phyloP scores from a whole-genome alignment of 1,284 basidiomycete species.

The Irpex lacteus region DNA sequence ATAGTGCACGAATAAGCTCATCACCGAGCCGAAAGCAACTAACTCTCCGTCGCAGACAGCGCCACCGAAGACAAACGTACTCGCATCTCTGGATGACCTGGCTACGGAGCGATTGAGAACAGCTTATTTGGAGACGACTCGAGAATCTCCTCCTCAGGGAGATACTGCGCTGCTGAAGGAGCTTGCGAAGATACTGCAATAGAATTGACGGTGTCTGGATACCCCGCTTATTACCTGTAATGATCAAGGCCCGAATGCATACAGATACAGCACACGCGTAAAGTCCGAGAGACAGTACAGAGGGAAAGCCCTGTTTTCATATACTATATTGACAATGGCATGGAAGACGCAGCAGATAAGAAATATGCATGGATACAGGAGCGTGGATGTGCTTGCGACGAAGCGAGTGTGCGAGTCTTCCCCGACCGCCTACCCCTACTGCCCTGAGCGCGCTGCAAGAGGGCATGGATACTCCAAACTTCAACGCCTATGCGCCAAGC shows the following conservation, averaged over 20 bases:
- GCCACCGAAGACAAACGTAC: conserved; percentile 47
- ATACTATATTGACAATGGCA: not conserved
- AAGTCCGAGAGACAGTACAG: not conserved
- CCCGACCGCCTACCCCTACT: conserved; percentile 14
- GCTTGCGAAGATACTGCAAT: conserved; percentile 23
- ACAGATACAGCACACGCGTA: not conserved
- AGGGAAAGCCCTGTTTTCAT: not conserved
- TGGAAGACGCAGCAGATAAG: conserved; percentile 12
- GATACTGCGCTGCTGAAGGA: conserved; percentile 24
- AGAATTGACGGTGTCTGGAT: not conserved
- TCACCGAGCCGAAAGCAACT: conserved; percentile 33
- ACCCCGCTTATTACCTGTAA: not conserved
- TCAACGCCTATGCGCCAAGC: conserved; percentile 12
- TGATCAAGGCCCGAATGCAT: not conserved
- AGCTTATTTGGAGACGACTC: conserved; percentile 40
- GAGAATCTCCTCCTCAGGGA: conserved; percentile 25
- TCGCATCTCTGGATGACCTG: conserved; percentile 57
- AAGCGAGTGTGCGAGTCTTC: conserved; percentile 9
- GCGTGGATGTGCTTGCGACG: conserved; percentile 14
- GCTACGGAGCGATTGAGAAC: conserved; percentile 68
- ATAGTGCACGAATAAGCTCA: conserved; percentile 59
- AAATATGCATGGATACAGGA: conserved; percentile 19
- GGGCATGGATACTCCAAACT: conserved; percentile 6
- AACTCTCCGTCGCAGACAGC: conserved; percentile 55
- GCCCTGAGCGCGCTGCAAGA: conserved; percentile 13